These are phyloP conservation scores for Holtermannia corniformis DNA, from an alignment of 768 basidiomycete genomes.

Conservation along the genomic window DNA sequence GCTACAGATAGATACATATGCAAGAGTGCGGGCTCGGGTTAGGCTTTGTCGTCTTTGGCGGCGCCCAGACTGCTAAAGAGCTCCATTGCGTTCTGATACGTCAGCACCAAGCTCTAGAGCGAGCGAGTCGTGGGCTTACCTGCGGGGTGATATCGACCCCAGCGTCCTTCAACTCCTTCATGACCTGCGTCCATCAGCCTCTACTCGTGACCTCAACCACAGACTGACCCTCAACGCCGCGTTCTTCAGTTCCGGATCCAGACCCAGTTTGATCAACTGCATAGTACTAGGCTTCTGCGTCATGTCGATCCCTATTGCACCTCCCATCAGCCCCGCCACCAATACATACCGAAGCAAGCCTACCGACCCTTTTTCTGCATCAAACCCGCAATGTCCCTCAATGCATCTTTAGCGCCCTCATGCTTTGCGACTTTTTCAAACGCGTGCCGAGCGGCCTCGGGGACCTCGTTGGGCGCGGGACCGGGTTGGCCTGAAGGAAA, in stretches of 20 bases:
- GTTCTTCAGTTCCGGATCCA: neutral
- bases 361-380: constrained; percentile 31
- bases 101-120: too few species aligned
- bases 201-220: neutral
- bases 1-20: too few species aligned
- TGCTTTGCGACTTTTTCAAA: constrained; percentile 25
- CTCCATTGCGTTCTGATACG: neutral
- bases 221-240: neutral
- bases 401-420: constrained; percentile 27
- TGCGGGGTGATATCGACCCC: neutral
- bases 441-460: constrained; percentile 12
- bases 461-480: neutral
- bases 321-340: neutral
- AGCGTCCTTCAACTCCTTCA: neutral
- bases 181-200: neutral
- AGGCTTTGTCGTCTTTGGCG: neutral
- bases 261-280: constrained; percentile 1
- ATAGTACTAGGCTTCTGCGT: constrained; percentile 22
- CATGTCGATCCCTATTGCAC: constrained; percentile 24
- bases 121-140: too few species aligned
- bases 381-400: constrained; percentile 20
- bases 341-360: neutral
- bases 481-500: neutral
- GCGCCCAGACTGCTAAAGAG: neutral
- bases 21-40: neutral